A percentile compares a stretch with the other conserved stretches of the same genome.
phyloP scores from a whole-genome alignment of 345 rosid species.

The Ricinus communis region DNA sequence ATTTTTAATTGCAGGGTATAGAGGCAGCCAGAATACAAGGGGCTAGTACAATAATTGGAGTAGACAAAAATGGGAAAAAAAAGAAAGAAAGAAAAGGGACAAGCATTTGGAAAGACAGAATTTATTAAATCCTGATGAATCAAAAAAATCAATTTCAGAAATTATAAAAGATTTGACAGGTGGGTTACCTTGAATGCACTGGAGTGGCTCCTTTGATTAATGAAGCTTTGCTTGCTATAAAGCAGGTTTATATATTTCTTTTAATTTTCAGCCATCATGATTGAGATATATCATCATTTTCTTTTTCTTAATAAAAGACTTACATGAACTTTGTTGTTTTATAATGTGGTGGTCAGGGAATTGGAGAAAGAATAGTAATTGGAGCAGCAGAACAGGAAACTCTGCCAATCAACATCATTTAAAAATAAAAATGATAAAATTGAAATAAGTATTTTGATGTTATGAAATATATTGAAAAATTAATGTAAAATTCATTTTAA shows the following conservation, averaged over 20 bases:
- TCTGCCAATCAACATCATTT: too few relatives aligned
- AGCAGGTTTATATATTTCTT: conserved; percentile 30
- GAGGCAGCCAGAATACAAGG: conserved; percentile 58
- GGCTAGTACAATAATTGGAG: conserved; percentile 55
- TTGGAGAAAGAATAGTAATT: too few relatives aligned
- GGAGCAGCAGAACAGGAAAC: too few relatives aligned
- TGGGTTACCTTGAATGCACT: conserved; percentile 56
- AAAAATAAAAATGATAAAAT: too few relatives aligned
- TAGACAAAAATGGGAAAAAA: conserved; percentile 56
- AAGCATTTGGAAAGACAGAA: conserved; percentile 49
- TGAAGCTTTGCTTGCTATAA: conserved; percentile 47
- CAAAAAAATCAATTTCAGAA: conserved; percentile 33
- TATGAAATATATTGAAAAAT: too few relatives aligned
- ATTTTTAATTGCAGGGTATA: conserved; percentile 33
- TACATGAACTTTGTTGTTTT: too few relatives aligned
- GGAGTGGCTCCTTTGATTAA: conserved; percentile 38
- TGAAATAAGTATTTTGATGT: too few relatives aligned
- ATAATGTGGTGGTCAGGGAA: too few relatives aligned
- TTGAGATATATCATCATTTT: too few relatives aligned
- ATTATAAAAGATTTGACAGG: conserved; percentile 37
- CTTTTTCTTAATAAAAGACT: too few relatives aligned
- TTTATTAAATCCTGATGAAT: conserved; percentile 54
- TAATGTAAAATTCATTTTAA: too few relatives aligned
- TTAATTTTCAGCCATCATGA: too few relatives aligned
- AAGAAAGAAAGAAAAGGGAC: conserved; percentile 32